Evolutionary conservation across 1,284 basidiomycete species (phyloP), one percentile per base, ranked within the genome.

Genomic region (Ganoderma lingzhi): DNA sequence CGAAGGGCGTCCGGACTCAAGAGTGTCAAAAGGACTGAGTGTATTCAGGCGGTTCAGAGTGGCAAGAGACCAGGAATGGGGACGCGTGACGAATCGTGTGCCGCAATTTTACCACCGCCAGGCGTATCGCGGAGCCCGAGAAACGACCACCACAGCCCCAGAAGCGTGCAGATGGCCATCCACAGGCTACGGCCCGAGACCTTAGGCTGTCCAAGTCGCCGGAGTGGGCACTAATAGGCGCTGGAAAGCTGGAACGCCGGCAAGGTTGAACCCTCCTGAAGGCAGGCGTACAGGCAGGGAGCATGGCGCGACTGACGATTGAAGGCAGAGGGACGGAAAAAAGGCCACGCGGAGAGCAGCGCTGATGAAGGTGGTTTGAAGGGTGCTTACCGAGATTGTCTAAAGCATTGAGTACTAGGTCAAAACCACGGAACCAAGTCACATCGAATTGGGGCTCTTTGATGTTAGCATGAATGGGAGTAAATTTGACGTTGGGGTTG

Each of bases 391-490:
- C 96, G 37, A 97, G 87, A 79, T 99, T 99, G 82, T 99, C 98
- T 63, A 99, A 84, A 1, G 98, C 98, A 78, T 98, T 99, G 76
- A 99, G 86, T 41, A 99, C 96, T 63, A 99, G 89, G 76, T 97
- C 95, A 76, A 99, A 99, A 17, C 87, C 82, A 74, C 88, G 86
- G 81, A 97, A 98, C 96, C 96, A 99, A 44, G 90, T 85, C 42
- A 97, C 84, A 76, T 96, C 95, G 80, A 96, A 99, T 74, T 95
- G 90, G 0, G 92, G 86, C 70, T 98, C 97, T 81, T 98, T 98
- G 80, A 99, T 96, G 77, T 99, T 99, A 37, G 91, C 96, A 78
- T 98, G 95, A 70, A 98, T 91, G 2, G 98, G 96, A 5, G 86
- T 89, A 71, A 99, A 96, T 66, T 88, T 86, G 56, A 97, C 94